Evolutionary conservation across 768 basidiomycete species (phyloP).

Genomic region (Amanita rubescens): DNA sequence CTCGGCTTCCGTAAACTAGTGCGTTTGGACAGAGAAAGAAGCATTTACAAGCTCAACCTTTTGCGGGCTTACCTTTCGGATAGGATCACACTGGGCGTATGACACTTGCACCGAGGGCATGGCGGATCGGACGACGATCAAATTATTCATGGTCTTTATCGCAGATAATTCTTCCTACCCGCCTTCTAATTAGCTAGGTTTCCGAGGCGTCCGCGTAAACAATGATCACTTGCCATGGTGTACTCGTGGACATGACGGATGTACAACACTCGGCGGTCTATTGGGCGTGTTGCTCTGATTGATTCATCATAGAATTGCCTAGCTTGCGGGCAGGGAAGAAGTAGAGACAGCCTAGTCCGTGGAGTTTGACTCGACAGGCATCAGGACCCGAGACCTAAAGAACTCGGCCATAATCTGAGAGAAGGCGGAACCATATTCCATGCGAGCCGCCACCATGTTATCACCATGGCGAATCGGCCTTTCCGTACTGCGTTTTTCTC

Average conservation of each 20-base stretch:
- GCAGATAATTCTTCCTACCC: background rate
- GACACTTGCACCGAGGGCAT: background rate
- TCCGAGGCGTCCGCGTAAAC: slow-evolving; percentile 19
- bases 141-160: background rate
- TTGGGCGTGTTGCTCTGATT: background rate
- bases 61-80: background rate
- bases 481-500: slow-evolving; percentile 7
- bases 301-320: background rate
- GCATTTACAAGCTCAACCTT: background rate
- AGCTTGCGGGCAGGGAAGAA: background rate
- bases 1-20: no score
- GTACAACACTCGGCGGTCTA: background rate
- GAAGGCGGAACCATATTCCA: background rate
- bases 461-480: slow-evolving; percentile 6
- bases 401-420: background rate
- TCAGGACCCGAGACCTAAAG: no score
- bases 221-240: background rate
- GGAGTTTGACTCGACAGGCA: no score
- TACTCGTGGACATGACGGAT: background rate
- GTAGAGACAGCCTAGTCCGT: background rate
- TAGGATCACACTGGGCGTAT: background rate
- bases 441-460: background rate
- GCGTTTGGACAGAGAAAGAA: background rate
- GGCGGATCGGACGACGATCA: background rate
- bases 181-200: slow-evolving; percentile 1